Base-by-base conservation (phyloP, 1,284 basidiomycete genomes). In the Leccinum variabile region DNA sequence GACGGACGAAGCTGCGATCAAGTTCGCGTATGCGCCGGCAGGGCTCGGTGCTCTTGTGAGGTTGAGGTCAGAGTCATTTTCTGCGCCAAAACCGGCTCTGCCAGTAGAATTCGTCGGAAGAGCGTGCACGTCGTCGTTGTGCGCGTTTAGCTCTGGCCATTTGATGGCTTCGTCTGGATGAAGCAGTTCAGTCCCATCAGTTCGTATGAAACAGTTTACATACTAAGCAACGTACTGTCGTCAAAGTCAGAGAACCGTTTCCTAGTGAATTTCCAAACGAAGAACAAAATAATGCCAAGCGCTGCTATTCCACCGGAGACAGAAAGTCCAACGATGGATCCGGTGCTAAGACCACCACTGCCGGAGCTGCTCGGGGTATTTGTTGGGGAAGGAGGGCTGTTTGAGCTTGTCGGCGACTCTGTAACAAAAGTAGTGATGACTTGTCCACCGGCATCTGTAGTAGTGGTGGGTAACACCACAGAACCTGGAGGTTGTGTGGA, bases 81-180 rank as follows among this genome's bases (percentile, higher is more conserved):
- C 82, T 41, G 66, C 61, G 62, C 81, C 84, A 70, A 88, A 88
- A 41, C 87, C 89, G 49, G 85, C 76, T 53, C 85, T 82, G 61
- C 85, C 87, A 0, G 88, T 86, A 61, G 81, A 78, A 54, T 86
- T 80, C 1, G 88, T 84, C 11, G 90, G 89, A 7, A 91, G 78
- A 16, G 88, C 81, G 60, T 85, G 84, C 9, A 80, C 78, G 56
- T 86, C 86, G 41, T 67, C 73, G 60, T 80, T 79, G 69, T 91
- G 89, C 1, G 83, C 74, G 72, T 91, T 91, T 54, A 93, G 81
- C 68, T 93, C 91, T 1, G 91, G 91, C 91, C 91, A 93, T 76
- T 92, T 92, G 77, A 93, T 93, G 32, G 89, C 89, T 75, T 91
- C 89, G 68, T 82, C 90, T 91, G 71, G 18, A 39, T 55, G 63